Evolutionary conservation across 2,329 filamentous ascomycete genomes (phyloP).

Genomic region (Alternaria infectoria): DNA sequence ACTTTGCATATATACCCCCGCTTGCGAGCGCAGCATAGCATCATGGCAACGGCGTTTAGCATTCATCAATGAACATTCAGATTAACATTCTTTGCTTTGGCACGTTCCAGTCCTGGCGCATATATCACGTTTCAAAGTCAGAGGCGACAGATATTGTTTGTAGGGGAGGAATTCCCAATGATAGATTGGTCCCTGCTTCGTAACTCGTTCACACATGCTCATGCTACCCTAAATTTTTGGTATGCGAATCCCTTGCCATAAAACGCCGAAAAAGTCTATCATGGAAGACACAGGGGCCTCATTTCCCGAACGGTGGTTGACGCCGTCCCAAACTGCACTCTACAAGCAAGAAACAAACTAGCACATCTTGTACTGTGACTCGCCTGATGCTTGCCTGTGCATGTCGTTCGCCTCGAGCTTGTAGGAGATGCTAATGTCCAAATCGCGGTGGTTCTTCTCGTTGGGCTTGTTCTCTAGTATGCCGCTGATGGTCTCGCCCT

Average conservation of each 20-base stretch:
- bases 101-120: not conserved
- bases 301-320: not conserved
- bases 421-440: slow-evolving; percentile 90
- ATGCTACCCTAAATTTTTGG: slow-evolving; percentile 43
- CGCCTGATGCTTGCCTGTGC: slow-evolving; percentile 71
- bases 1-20: slow-evolving; percentile 21
- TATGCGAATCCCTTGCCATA: slow-evolving; percentile 12
- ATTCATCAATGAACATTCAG: not conserved
- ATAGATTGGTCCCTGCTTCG: slow-evolving; percentile 44
- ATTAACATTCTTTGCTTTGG: not conserved
- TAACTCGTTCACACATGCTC: slow-evolving; percentile 33
- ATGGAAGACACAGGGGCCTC: slow-evolving; percentile 3
- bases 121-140: not conserved
- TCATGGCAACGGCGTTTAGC: slow-evolving; percentile 12
- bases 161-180: slow-evolving; percentile 47
- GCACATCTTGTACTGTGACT: slow-evolving; percentile 78
- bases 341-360: slow-evolving; percentile 14
- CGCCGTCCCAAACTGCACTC: not conserved
- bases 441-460: slow-evolving; percentile 89
- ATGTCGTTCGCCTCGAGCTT: slow-evolving; percentile 77
- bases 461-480: slow-evolving; percentile 85
- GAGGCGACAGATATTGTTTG: slow-evolving; percentile 8
- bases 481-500: slow-evolving; percentile 80
- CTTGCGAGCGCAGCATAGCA: slow-evolving; percentile 16
- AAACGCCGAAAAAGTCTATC: slow-evolving; percentile 29